phyloP scores from a whole-genome alignment of 768 basidiomycete species.

The Boletus eberwhitei region DNA sequence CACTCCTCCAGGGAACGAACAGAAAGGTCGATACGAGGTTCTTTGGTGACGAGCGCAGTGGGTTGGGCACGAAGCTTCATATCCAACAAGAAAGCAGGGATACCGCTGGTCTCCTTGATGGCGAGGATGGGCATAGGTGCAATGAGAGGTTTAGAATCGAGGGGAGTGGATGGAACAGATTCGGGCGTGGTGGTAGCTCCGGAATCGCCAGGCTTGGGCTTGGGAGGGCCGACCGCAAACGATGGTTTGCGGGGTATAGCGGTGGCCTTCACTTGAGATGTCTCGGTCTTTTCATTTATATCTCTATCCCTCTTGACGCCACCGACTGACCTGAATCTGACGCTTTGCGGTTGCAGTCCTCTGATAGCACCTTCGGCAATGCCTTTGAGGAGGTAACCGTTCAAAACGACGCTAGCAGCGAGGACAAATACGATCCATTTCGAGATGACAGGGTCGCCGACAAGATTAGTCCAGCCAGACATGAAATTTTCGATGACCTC shows the following conservation, averaged over 20 bases:
- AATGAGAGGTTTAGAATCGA: conserved; percentile 15
- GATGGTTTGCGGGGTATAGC: conserved; percentile 19
- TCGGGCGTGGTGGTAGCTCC: conserved; percentile 19
- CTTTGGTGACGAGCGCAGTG: conserved; percentile 11
- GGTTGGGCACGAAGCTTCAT: conserved; percentile 34
- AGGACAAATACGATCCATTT: conserved; percentile 94
- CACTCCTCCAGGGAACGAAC: conserved; percentile 70
- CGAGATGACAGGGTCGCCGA: conserved; percentile 89
- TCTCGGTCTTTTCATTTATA: conserved; percentile 20
- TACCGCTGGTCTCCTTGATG: conserved; percentile 17
- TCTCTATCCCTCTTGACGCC: conserved; percentile 19
- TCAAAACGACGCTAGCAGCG: conserved; percentile 81
- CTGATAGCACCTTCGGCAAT: conserved; percentile 56
- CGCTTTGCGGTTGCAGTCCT: conserved; percentile 28
- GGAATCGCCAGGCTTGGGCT: conserved; percentile 10
- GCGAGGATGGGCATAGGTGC: conserved; percentile 26
- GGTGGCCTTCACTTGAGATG: conserved; percentile 8
- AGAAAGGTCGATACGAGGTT: conserved; percentile 9
- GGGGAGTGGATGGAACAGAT: conserved; percentile 12
- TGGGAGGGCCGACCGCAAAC: conserved; percentile 27
- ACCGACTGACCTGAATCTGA: conserved; percentile 29
- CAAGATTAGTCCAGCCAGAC: conserved; percentile 84
- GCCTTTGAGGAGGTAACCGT: conserved; percentile 90
- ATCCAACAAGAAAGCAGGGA: conserved; percentile 30
- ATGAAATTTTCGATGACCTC: conserved; percentile 81